Percentiles rank a stretch among this genome's conserved stretches.
Conservation (phyloP, 805 yeast genomes). For the Priceomyces fermenticarens region DNA sequence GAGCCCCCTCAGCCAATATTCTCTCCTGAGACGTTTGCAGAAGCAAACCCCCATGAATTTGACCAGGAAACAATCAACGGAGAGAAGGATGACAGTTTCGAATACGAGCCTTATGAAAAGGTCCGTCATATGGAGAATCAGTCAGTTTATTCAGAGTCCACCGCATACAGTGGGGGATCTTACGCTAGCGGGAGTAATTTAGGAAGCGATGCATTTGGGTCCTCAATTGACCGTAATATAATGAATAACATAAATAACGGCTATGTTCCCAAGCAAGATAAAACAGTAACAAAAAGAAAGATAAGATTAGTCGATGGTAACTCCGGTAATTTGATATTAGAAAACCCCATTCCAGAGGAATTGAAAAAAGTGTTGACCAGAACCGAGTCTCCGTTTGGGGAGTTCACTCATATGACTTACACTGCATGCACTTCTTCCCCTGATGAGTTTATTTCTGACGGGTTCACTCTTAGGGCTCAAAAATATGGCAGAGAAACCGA, state of each 20-base stretch:
- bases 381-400: slow-evolving; percentile 75
- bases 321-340: slow-evolving; percentile 81
- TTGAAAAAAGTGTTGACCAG: slow-evolving; percentile 80
- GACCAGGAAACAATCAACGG: slow-evolving; percentile 33
- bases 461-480: slow-evolving; percentile 83
- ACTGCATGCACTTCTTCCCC: slow-evolving; percentile 96
- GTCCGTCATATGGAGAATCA: slow-evolving; percentile 30
- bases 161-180: slow-evolving; percentile 33
- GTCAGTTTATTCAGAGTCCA: slow-evolving; percentile 34
- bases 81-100: slow-evolving; percentile 21
- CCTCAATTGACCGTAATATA: slow-evolving; percentile 45
- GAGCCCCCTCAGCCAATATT: slow-evolving; percentile 67
- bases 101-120: slow-evolving; percentile 35
- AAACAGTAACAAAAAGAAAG: slow-evolving; percentile 66
- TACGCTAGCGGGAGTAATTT: slow-evolving; percentile 15
- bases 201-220: slow-evolving; percentile 41
- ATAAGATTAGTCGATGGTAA: slow-evolving; percentile 60
- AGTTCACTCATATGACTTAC: slow-evolving; percentile 93
- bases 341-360: slow-evolving; percentile 92
- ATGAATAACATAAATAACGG: slow-evolving; percentile 42
- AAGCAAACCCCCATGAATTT: slow-evolving; percentile 41
- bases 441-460: slow-evolving; percentile 72
- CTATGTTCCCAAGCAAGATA: slow-evolving; percentile 60
- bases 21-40: slow-evolving; percentile 61
- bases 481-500: slow-evolving; percentile 90